These are phyloP conservation scores for Yamadazyma trypodendri DNA, from an alignment of 1,139 yeast species.

Conservation along the genomic window DNA sequence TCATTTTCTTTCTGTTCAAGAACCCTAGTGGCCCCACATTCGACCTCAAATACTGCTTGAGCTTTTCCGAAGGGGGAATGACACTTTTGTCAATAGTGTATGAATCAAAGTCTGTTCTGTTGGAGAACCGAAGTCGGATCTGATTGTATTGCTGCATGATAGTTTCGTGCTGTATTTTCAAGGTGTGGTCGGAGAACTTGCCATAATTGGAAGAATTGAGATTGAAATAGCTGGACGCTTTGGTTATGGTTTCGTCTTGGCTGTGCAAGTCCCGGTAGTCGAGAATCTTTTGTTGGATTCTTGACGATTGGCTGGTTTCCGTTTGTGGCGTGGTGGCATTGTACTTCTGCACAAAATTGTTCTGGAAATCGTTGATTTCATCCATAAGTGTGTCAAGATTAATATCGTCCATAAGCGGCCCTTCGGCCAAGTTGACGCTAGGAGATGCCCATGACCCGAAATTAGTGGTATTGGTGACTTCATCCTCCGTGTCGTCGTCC, in stretches of 20 bases:
- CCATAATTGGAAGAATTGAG: conserved; percentile 5
- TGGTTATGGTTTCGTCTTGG: conserved; percentile 15
- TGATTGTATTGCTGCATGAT: conserved; percentile 37
- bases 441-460: conserved; percentile 11
- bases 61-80: conserved; percentile 1
- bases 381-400: conserved; percentile 24
- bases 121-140: conserved; percentile 36
- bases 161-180: conserved; percentile 40
- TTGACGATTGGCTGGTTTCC: conserved; percentile 7
- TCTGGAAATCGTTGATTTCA: conserved; percentile 35
- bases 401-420: conserved; percentile 3
- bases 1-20: conserved; percentile 12
- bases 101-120: conserved; percentile 9
- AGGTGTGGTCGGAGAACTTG: conserved; percentile 18
- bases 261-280: conserved; percentile 34
- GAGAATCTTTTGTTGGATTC: conserved; percentile 37
- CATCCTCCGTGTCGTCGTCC: conserved; percentile 29
- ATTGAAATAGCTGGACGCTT: conserved; percentile 12
- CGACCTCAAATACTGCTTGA: conserved; percentile 8
- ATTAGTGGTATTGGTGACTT: conserved; percentile 7
- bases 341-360: conserved; percentile 26
- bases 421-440: conserved; percentile 6
- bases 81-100: conserved; percentile 8
- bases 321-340: conserved; percentile 12
- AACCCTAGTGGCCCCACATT: conserved; percentile 18